Evolutionary conservation across 164 flowering plant species (phyloP), one percentile per base, ranked within the genome.

Genomic region (Annona cherimola): DNA sequence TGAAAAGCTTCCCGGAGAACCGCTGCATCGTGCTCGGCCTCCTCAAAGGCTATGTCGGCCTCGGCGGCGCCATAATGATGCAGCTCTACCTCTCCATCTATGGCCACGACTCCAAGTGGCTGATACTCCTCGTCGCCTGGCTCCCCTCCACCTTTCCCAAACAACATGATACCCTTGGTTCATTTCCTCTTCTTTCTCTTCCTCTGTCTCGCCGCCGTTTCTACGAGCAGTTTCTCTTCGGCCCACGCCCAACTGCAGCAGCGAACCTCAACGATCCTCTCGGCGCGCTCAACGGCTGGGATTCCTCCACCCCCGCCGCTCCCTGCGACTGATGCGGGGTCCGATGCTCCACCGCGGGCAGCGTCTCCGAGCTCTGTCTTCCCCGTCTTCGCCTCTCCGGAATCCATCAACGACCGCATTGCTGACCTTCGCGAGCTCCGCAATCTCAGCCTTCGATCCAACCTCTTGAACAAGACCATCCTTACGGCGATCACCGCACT

Each of bases 261-360:
- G n/a, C n/a, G n/a, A 77, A 75, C 66, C 88, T 94, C 18, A 80
- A 78, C 59, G 98, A 94, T 60, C 97, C 97, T 0, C 87, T 86
- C 39, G 92, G 87, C 14, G 88, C 86, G 0, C 74, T 92, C n/a
- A 71, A 42, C 79, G 85, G 85, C 40, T 94, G 99, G 99, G 84
- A 86, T 66, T 5, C 85, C 0, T 71, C 92, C 60, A 81, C 95
- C n/a, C 84, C 89, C 0, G 65, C 74, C 12, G 93, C 98, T 45
- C 98, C 98, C 5, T 94, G 99, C 66, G 96, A 93, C 82, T 95
- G 99, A 98, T 87, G 86, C 39, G 99, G 99, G 46, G 77, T 95
- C 61, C 14, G 39, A 26, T 95, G 99, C 72, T 76, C 59, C 63
- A 14, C 70, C 45, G 20, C 69, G 43, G 74, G 72, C 81, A 78